A percentile compares a stretch with the other conserved stretches of the same genome.
phyloP scores from a whole-genome alignment of 177 flowering plant genomes.

The Telopea speciosissima region DNA sequence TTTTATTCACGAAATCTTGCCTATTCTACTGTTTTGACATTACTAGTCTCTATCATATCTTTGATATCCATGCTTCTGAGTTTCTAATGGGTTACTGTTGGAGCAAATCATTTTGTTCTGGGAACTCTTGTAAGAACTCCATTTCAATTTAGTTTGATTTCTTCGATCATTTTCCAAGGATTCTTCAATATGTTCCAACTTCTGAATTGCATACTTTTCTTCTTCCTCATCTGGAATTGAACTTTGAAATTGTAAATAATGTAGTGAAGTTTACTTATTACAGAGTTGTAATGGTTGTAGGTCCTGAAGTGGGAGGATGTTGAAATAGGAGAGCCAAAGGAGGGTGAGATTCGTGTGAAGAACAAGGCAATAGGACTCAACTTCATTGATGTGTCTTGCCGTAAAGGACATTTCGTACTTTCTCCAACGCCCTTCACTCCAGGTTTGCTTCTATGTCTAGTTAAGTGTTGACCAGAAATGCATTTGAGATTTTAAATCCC shows the following conservation, averaged over 20 bases:
- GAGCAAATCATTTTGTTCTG: no score
- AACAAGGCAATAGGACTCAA: conserved; percentile 85
- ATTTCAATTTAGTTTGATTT: background rate
- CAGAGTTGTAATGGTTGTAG: conserved; percentile 21
- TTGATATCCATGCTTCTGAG: no score
- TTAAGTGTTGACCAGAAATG: background rate
- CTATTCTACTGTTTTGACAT: no score
- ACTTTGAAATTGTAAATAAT: background rate
- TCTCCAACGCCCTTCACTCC: conserved; percentile 55
- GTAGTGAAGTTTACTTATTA: background rate
- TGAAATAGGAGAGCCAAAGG: conserved; percentile 69
- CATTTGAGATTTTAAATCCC: background rate
- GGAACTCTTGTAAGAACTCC: background rate
- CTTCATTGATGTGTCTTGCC: conserved; percentile 72
- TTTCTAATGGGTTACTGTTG: no score
- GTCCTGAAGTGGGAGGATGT: conserved; percentile 94
- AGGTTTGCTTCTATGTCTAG: conserved; percentile 34
- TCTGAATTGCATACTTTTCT: background rate
- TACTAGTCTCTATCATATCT: no score
- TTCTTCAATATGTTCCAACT: background rate
- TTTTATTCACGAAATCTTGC: no score
- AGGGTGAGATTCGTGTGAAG: conserved; percentile 79
- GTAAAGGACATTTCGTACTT: conserved; percentile 76
- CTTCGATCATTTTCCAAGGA: no score
- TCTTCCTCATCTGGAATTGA: background rate